phyloP scores from a whole-genome alignment of 2,329 filamentous ascomycete species.

The Grosmannia clavigera region DNA sequence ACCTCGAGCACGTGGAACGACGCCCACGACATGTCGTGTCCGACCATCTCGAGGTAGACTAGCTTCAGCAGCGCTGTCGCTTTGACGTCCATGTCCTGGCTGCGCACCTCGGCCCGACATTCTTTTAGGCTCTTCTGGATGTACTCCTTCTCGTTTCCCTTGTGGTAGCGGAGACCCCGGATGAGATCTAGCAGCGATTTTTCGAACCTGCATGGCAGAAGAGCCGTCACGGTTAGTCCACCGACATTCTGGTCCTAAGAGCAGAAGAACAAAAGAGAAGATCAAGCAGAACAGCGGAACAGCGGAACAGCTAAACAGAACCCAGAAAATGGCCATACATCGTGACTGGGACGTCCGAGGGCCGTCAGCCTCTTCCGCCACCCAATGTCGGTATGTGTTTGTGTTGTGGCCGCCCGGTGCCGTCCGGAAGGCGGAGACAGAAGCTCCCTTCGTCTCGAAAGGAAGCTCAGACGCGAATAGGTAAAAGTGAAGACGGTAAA shows the following conservation, averaged over 20 bases:
- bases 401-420: background rate
- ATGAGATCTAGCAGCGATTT: slow-evolving; percentile 99
- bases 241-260: background rate
- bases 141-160: slow-evolving; percentile 89
- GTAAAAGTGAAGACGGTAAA: background rate
- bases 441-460: background rate
- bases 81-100: slow-evolving; percentile 95
- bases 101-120: slow-evolving; percentile 85
- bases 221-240: too few relatives aligned
- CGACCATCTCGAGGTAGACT: slow-evolving; percentile 97
- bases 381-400: background rate
- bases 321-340: background rate
- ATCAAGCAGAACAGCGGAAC: background rate
- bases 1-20: slow-evolving; percentile 97
- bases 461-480: background rate
- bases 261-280: slow-evolving; percentile 9
- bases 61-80: slow-evolving; percentile 91
- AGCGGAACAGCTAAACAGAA: too few relatives aligned
- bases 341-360: background rate
- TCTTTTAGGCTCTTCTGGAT: slow-evolving; percentile 88
- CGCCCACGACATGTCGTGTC: slow-evolving; percentile 98
- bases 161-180: slow-evolving; percentile 85
- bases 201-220: slow-evolving; percentile 64
- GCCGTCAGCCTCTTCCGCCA: background rate
- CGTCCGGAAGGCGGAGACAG: background rate